Percentiles rank a stretch among this genome's conserved stretches.
phyloP scores from a whole-genome alignment of 176 grass and related monocot species.

The Tillandsia fasciculata region DNA sequence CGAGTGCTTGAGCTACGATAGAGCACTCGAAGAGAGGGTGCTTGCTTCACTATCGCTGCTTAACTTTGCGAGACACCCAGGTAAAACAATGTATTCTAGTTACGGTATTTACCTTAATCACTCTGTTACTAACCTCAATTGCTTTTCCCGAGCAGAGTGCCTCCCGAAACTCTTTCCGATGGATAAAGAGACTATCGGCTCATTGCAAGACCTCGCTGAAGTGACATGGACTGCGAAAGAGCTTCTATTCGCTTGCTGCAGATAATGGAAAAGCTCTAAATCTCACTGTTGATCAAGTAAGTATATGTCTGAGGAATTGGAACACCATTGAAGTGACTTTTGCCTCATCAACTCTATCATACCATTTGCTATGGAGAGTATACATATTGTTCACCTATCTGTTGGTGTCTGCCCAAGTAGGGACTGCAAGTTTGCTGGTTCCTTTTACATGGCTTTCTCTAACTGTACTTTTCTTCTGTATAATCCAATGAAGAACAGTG shows the following conservation, averaged over 20 bases:
- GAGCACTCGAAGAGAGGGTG: constrained; percentile 70
- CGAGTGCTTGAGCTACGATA: constrained; percentile 73
- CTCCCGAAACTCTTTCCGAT: constrained; percentile 77
- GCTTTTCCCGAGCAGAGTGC: constrained; percentile 43
- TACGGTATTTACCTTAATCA: not conserved
- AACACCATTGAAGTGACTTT: too few species aligned
- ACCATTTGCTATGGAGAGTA: too few species aligned
- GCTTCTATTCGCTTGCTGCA: constrained; percentile 84
- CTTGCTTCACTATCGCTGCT: constrained; percentile 73
- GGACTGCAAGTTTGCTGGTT: too few species aligned
- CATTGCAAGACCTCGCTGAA: constrained; percentile 69
- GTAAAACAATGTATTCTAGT: constrained; percentile 28
- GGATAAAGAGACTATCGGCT: constrained; percentile 47
- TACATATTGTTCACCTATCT: too few species aligned
- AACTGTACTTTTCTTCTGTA: too few species aligned
- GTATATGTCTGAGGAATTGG: not conserved
- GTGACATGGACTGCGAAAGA: constrained; percentile 94
- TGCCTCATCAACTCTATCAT: too few species aligned
- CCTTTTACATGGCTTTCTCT: too few species aligned
- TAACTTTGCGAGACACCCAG: constrained; percentile 80
- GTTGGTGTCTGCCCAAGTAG: too few species aligned
- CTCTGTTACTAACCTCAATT: not conserved
- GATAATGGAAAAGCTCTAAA: constrained; percentile 20
- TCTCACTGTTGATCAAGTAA: not conserved
- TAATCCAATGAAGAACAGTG: too few species aligned